Base-by-base conservation (phyloP, 2,329 filamentous ascomycete species). In the Fusarium hainanense region DNA sequence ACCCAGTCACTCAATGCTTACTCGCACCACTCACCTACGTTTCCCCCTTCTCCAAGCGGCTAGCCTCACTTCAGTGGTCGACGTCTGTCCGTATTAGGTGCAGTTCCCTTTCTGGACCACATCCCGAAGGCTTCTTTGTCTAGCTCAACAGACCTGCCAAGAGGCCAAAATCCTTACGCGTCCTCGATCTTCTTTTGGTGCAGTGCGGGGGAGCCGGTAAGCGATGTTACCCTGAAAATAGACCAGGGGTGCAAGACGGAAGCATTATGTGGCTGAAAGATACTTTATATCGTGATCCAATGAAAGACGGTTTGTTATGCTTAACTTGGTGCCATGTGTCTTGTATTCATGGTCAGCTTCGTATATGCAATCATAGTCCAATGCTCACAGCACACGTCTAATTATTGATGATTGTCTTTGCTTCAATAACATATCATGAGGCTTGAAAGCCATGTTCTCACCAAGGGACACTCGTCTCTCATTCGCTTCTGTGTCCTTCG, bases 101-200 rank as follows among this genome's bases (percentile, higher is more conserved):
- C 58, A 58, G 58, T 43, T 63, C 60, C 58, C 48, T 48, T 63
- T 63, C 60, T 56, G 58, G 60, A 51, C 42, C 59, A 25, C 34
- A 54, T 28, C 57, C 54, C 54, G 44, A 27, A 56, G 46, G 54
- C 32, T 56, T 50, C 54, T 50, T 50, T 50, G 32, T 56, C 34
- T 56, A 51, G 48, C 16, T 51, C 41, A 16, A 21, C 8, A 43
- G 48, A 25, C 23, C 43, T 32, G 32, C 32, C 43, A 30, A 40
- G 25, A 37, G 44, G 46, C 41, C 48, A 23, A 37, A 32, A 42
- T 25, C 59, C 44, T 55, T 63, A 63, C 59, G 59, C 46, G 59
- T 46, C 57, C 47, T 63, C 46, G 37, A 27, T 32, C 28, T 34
- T 55, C n/a, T 37, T 56, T 48, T 51, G 49, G 49, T 37, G 32